Base-by-base conservation (phyloP, 2,329 filamentous ascomycete genomes). In the Sphaerulina vaccinii region DNA sequence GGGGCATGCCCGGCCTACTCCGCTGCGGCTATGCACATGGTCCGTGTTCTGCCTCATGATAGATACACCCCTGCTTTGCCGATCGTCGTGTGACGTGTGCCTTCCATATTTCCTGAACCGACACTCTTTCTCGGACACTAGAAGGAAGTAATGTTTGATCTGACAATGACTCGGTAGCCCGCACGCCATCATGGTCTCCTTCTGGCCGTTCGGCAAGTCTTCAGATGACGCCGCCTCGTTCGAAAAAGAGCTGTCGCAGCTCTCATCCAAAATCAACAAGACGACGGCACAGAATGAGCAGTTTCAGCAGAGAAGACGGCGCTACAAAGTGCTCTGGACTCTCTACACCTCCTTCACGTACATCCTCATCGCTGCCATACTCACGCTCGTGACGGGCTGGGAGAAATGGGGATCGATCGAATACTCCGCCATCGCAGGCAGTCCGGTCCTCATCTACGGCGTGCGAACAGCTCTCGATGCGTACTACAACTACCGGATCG, bases 291-390 rank as follows among this genome's bases (percentile, higher is more conserved):
- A 80, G 45, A 85, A 96, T 60, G 90, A 96, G 65, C 77, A 76
- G 36, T 79, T 87, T 33, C 84, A 89, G 40, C 80, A 86, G 61
- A 82, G 81, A 55, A 84, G 88, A 43, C 84, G 92, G 52, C 86
- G 91, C 52, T 81, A 86, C 63, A 92, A 87, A 62, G 88, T 90
- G 32, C 81, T 97, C 49, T 90, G 85, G 83, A 96, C 90, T 0
- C 81, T 99, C 11, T 99, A 97, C 69, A 84, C 91, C 2, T 84
- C 84, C 50, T 92, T 99, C 64, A 88, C 86, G 44, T 99, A 97
- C 70, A 84, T 96, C 3, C 82, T 97, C 40, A 91, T 90, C 63
- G 80, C 84, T 8, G 84, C 96, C 22, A 86, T 97, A 47, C 78
- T 95, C 38, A 79, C 86, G 3, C 79, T 99, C 5, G 90, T 96